Evolutionary conservation across 2,329 filamentous ascomycete genomes (phyloP).

Genomic region (Claviceps africana): DNA sequence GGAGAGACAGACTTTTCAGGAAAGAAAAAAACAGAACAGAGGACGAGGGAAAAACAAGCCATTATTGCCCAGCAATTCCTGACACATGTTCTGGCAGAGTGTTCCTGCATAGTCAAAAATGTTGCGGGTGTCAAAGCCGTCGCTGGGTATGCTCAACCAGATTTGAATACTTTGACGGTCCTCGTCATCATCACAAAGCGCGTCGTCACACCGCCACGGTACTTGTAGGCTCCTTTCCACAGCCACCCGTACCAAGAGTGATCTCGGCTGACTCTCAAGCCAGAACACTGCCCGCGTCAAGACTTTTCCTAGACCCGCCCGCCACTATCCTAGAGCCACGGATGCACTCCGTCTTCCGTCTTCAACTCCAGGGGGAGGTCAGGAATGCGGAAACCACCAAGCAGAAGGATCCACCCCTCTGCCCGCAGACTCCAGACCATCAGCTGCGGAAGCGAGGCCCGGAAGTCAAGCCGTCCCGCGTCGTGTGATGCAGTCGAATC

Average conservation of each 20-base stretch:
- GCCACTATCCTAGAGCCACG: neutral
- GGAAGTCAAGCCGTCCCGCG: conserved; percentile 4
- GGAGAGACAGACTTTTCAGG: neutral
- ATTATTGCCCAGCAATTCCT: neutral
- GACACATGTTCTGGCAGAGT: neutral
- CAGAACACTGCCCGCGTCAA: neutral
- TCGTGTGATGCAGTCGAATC: neutral
- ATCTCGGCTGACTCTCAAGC: neutral
- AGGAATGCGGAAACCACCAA: neutral
- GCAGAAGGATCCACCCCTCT: neutral
- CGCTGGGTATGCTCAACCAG: neutral
- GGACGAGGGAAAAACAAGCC: neutral
- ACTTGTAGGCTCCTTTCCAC: neutral
- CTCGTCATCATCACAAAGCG: no score
- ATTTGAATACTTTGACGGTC: neutral
- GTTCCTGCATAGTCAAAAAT: neutral
- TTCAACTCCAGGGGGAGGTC: neutral
- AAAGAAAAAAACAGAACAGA: no score
- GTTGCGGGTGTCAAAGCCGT: neutral
- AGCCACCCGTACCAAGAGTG: neutral
- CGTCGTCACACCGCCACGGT: neutral
- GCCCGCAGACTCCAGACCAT: neutral
- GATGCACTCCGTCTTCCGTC: neutral
- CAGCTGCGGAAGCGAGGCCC: conserved; percentile 2
- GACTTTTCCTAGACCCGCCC: neutral